Percentiles rank a stretch among this genome's conserved stretches.
These are phyloP conservation scores for Halophytophthora polymorphica DNA, from an alignment of 352 stramenopile genomes.

Conservation along the genomic window DNA sequence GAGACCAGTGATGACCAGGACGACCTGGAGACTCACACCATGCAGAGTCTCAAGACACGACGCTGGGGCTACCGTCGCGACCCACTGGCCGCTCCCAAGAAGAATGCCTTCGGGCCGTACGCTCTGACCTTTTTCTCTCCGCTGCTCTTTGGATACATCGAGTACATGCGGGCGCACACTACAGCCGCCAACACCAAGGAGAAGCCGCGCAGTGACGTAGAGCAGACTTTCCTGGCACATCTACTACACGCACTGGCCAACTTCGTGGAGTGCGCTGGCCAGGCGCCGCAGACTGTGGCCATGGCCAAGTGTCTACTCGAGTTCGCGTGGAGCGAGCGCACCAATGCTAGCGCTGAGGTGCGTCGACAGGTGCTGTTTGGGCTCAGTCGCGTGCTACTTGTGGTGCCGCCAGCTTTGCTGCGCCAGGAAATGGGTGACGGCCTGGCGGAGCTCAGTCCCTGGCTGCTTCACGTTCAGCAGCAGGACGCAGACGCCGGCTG, in stretches of 20 bases:
- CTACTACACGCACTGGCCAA: constrained; percentile 60
- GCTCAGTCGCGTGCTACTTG: constrained; percentile 67
- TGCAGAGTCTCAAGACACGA: constrained; percentile 55
- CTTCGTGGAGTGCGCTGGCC: constrained; percentile 67
- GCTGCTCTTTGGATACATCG: constrained; percentile 65
- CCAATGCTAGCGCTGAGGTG: constrained; percentile 42
- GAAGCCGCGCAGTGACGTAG: constrained; percentile 43
- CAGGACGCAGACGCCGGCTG: constrained; percentile 65
- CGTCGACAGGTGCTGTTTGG: constrained; percentile 70
- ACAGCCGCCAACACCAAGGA: constrained; percentile 1
- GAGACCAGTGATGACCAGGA: background rate
- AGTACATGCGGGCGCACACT: constrained; percentile 46
- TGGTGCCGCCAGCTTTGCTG: constrained; percentile 52
- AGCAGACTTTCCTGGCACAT: constrained; percentile 68
- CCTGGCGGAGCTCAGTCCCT: constrained; percentile 43
- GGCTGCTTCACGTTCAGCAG: constrained; percentile 45
- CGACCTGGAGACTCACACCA: constrained; percentile 41
- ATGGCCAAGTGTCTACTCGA: constrained; percentile 74
- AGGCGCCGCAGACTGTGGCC: constrained; percentile 49
- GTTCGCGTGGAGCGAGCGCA: constrained; percentile 62
- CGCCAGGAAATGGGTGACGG: constrained; percentile 49
- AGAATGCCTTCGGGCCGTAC: constrained; percentile 62
- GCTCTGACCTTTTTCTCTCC: constrained; percentile 73
- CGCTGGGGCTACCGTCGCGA: constrained; percentile 70
- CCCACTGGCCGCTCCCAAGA: constrained; percentile 38